These are phyloP conservation scores for Thalassia testudinum DNA, from an alignment of 116 monocot genomes.

Conservation along the genomic window DNA sequence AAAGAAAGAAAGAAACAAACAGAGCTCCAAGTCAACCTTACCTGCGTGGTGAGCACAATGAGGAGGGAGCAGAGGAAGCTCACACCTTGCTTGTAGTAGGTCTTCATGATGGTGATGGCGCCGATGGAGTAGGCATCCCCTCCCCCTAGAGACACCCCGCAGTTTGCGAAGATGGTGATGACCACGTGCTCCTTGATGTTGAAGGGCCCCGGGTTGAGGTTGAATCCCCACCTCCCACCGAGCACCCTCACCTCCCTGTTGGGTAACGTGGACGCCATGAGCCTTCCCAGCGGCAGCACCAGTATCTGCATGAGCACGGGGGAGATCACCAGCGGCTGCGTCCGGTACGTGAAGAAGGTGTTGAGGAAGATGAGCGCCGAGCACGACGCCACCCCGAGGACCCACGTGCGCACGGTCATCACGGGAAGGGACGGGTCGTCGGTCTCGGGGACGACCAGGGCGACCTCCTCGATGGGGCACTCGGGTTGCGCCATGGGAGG, in stretches of 20 bases:
- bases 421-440: conserved; percentile 73
- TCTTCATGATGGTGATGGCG: conserved; percentile 82
- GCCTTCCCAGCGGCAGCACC: conserved; percentile 55
- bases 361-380: conserved; percentile 72
- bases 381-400: conserved; percentile 42
- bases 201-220: conserved; percentile 67
- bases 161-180: conserved; percentile 66
- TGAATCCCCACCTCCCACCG: conserved; percentile 23
- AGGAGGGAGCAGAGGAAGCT: conserved; percentile 54
- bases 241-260: conserved; percentile 25
- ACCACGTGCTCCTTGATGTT: conserved; percentile 78
- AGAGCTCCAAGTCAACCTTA: conserved; percentile 3
- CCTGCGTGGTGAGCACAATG: conserved; percentile 93
- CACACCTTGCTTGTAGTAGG: conserved; percentile 62
- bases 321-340: conserved; percentile 43
- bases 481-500: not conserved
- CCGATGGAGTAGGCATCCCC: conserved; percentile 75
- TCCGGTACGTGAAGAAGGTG: conserved; percentile 21
- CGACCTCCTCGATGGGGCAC: conserved; percentile 67
- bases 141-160: conserved; percentile 51
- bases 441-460: conserved; percentile 87
- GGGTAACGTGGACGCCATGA: conserved; percentile 73
- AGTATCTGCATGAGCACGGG: conserved; percentile 82
- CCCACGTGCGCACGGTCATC: conserved; percentile 77
- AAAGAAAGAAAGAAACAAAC: not conserved